A percentile compares a stretch with the other conserved stretches of the same genome.
These are phyloP conservation scores for Wickerhamiella nectarea DNA, from an alignment of 805 yeast species.

Conservation along the genomic window DNA sequence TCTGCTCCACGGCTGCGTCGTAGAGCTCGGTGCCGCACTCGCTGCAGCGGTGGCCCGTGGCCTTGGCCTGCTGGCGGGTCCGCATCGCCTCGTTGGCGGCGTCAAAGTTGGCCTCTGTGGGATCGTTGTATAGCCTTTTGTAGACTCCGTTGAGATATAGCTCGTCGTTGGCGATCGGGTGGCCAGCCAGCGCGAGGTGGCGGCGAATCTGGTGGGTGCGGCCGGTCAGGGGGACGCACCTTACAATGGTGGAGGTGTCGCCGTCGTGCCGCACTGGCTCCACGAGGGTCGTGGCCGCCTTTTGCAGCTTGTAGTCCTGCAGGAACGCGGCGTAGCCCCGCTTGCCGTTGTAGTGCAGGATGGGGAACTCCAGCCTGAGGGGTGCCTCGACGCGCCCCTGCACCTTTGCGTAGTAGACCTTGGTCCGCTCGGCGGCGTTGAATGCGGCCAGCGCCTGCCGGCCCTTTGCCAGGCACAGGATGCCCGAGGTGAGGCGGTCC, in stretches of 20 bases:
- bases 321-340: conserved; percentile 16
- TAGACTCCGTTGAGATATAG: conserved; percentile 39
- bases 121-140: conserved; percentile 11
- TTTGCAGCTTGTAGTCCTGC: conserved; percentile 1
- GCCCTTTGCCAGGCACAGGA: conserved; percentile 16
- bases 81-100: conserved; percentile 8
- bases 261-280: conserved; percentile 4
- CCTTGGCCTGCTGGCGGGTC: conserved; percentile 10
- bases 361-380: conserved; percentile 9
- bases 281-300: conserved; percentile 15
- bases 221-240: conserved; percentile 76
- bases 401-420: conserved; percentile 8
- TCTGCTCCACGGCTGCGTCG: neutral
- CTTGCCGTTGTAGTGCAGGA: conserved; percentile 18
- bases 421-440: neutral
- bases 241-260: conserved; percentile 37
- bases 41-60: conserved; percentile 15
- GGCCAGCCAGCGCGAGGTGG: conserved; percentile 71
- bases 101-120: conserved; percentile 12
- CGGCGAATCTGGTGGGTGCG: conserved; percentile 91
- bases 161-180: conserved; percentile 84
- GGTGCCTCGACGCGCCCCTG: neutral
- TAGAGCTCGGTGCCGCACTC: conserved; percentile 18
- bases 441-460: conserved; percentile 11
- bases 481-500: conserved; percentile 22